A percentile compares a stretch with the other conserved stretches of the same genome.
These are phyloP conservation scores for Saccharomycopsis synnaedendra DNA, from an alignment of 805 yeast genomes.

Conservation along the genomic window DNA sequence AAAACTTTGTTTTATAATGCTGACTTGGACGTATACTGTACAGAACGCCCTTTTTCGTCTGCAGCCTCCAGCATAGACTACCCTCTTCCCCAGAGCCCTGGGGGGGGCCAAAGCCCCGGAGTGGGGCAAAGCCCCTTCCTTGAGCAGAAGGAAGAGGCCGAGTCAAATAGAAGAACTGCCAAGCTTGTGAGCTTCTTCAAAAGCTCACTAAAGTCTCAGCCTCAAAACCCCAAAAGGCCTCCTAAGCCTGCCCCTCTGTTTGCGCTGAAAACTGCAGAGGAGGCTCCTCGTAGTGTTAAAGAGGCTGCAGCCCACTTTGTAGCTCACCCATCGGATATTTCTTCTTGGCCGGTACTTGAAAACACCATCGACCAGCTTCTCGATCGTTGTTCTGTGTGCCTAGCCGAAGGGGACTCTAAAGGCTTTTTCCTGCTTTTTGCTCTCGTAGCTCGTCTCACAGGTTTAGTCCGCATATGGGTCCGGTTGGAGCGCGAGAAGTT, in stretches of 20 bases:
- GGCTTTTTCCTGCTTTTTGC: constrained; percentile 44
- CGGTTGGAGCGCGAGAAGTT: constrained; percentile 44
- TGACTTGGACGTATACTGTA: constrained; percentile 47
- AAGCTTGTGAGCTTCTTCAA: constrained; percentile 10
- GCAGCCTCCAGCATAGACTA: not conserved
- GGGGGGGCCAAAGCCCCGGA: not conserved
- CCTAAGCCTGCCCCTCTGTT: too few relatives aligned
- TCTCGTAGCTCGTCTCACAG: constrained; percentile 39
- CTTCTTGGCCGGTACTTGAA: constrained; percentile 46
- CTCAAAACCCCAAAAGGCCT: too few relatives aligned
- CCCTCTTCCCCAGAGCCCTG: too few relatives aligned
- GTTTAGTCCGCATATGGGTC: constrained; percentile 41
- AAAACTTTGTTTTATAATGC: constrained; percentile 49
- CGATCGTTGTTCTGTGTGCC: constrained; percentile 37
- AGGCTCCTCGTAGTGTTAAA: too few relatives aligned
- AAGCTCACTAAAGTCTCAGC: not conserved
- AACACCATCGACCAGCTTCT: constrained; percentile 37
- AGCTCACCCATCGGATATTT: constrained; percentile 42
- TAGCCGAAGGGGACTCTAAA: constrained; percentile 38
- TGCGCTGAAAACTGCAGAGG: too few relatives aligned
- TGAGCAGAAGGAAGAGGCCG: not conserved
- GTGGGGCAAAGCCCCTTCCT: not conserved
- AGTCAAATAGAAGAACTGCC: constrained; percentile 1
- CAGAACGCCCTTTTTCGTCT: constrained; percentile 37
- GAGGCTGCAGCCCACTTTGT: too few relatives aligned